Evolutionary conservation across 345 rosid species (phyloP), one percentile per base, ranked within the genome.

Genomic region (Populus simonii): DNA sequence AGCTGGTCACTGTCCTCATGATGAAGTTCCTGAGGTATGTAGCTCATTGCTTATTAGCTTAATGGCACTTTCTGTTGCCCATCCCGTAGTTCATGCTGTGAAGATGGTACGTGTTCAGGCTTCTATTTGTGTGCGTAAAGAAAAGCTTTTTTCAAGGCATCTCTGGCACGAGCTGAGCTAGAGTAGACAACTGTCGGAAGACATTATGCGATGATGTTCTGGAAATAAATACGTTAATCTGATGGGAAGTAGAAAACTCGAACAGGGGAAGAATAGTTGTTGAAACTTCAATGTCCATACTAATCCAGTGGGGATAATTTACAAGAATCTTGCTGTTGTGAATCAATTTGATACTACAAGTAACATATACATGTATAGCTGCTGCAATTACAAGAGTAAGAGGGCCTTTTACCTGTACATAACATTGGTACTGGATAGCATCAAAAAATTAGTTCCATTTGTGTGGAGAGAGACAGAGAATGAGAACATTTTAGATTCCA

Each of bases 1-100:
- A 15, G 99, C 99, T 5, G 99, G 99, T 76, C 99, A 96, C 84
- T 96, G 99, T 88, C 99, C 99, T 74, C 99, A 96, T 66, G 98
- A 96, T 74, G 99, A 96, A 91, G 96, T 96, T 81, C 97, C 99
- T 15, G 99, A 96, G 99, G 99, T 93, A 87, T 71, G 49, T 27
- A 66, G 69, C 66, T 59, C 69, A 16, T 69, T 41, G 1, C 53
- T 77, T 7, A 6, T 47, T 31, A 55, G 55, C 66, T 16, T 51
- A 3, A 23, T 29, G 12, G 8, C 53, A 29, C 47, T 35, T 23
- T 75, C 36, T 29, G 10, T 6, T 66, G 61, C 27, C 67, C n/a
- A 11, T 66, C 41, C 27, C 49, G 4, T 66, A 29, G n/a, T 29
- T 66, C 36, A 11, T 72, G 41, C 23, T 72, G 11, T 33, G 29